These are phyloP conservation scores for Fragaria vesca DNA, from an alignment of 306 rosid species.

Conservation along the genomic window DNA sequence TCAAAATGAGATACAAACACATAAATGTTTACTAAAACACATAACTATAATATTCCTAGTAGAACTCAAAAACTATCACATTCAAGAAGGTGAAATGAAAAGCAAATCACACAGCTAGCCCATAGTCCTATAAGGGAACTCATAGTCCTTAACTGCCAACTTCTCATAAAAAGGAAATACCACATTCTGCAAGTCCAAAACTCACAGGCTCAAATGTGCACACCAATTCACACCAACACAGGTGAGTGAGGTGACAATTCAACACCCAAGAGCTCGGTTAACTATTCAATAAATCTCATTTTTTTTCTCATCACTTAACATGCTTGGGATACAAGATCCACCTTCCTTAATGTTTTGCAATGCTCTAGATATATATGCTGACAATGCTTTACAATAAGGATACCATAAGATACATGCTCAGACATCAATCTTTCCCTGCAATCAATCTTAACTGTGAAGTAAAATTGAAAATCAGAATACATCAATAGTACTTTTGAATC, in stretches of 20 bases:
- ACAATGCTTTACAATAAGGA: not conserved
- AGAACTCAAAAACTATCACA: not conserved
- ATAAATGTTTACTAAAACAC: too few relatives aligned
- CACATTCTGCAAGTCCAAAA: not conserved
- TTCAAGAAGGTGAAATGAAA: not conserved
- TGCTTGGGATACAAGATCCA: not conserved
- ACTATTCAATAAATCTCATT: not conserved
- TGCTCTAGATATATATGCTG: not conserved
- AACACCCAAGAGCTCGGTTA: not conserved
- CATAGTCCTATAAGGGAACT: not conserved
- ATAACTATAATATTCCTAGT: not conserved
- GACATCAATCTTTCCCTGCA: too few relatives aligned
- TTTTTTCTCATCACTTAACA: not conserved
- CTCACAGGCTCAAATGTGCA: not conserved
- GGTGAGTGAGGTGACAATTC: not conserved
- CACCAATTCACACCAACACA: not conserved
- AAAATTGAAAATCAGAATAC: too few relatives aligned
- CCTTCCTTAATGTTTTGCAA: not conserved
- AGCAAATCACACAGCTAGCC: not conserved
- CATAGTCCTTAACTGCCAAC: not conserved
- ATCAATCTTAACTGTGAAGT: too few relatives aligned
- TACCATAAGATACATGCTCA: not conserved
- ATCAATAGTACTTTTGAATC: not conserved
- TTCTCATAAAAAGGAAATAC: not conserved
- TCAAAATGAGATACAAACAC: too few relatives aligned